A percentile compares a stretch with the other conserved stretches of the same genome.
Conservation (phyloP, 148 eudicot genomes). For the Fagopyrum esculentum region DNA sequence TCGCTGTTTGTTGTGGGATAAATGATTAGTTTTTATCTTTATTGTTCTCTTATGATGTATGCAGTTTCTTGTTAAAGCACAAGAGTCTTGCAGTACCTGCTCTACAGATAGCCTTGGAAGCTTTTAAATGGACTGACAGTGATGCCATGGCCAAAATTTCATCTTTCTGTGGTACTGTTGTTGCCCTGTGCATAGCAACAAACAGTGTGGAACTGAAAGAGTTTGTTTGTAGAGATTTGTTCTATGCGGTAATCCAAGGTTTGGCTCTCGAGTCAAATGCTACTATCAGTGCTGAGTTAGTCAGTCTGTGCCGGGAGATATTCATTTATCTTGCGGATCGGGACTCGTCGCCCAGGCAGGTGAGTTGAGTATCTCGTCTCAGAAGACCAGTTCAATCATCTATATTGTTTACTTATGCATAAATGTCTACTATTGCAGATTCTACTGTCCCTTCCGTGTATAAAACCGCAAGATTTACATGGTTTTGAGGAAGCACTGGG, state of each 20-base stretch:
- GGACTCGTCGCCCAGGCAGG: constrained; percentile 89
- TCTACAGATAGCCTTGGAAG: constrained; percentile 67
- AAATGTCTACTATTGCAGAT: constrained; percentile 37
- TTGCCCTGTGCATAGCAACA: constrained; percentile 53
- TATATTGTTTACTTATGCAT: neutral
- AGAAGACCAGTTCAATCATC: neutral
- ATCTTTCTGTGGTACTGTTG: constrained; percentile 58
- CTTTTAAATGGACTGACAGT: constrained; percentile 82
- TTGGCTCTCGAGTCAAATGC: constrained; percentile 86
- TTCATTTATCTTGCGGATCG: constrained; percentile 61
- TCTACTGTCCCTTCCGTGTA: constrained; percentile 75
- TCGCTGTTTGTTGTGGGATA: neutral
- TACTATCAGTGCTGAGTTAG: constrained; percentile 56
- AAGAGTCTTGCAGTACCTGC: constrained; percentile 67
- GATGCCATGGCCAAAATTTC: constrained; percentile 72
- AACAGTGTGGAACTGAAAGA: constrained; percentile 65
- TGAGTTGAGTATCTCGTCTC: constrained; percentile 22
- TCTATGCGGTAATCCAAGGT: constrained; percentile 77
- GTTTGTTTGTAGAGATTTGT: constrained; percentile 79
- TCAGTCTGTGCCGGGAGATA: constrained; percentile 84
- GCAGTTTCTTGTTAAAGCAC: constrained; percentile 70
- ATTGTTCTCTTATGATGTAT: constrained; percentile 10
- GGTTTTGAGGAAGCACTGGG: constrained; percentile 93
- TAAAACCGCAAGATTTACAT: constrained; percentile 60
- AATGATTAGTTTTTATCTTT: neutral